Percentiles rank a stretch among this genome's conserved stretches.
Conservation (phyloP, 164 flowering plant genomes). For the Annona cherimola region DNA sequence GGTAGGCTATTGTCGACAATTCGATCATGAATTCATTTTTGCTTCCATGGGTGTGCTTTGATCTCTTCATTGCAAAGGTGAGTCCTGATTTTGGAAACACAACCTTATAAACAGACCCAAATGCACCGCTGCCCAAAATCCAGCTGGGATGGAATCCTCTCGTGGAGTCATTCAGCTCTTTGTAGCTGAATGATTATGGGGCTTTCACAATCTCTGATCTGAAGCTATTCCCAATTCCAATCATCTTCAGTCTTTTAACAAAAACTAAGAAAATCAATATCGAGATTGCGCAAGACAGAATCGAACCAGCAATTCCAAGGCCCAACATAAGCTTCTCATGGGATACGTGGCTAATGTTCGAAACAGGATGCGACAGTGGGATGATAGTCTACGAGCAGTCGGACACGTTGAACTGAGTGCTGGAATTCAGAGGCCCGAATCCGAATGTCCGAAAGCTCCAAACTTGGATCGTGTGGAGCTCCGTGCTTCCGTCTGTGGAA, state of each 20-base stretch:
- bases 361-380: slow-evolving; percentile 18
- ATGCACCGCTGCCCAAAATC: slow-evolving; percentile 27
- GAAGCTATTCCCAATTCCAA: slow-evolving; percentile 24
- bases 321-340: slow-evolving; percentile 45
- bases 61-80: slow-evolving; percentile 27
- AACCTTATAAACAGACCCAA: slow-evolving; percentile 30
- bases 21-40: slow-evolving; percentile 72
- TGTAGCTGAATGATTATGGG: slow-evolving; percentile 62
- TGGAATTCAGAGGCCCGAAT: slow-evolving; percentile 24
- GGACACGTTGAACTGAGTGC: slow-evolving; percentile 43
- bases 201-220: slow-evolving; percentile 52
- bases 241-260: slow-evolving; percentile 40
- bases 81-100: slow-evolving; percentile 11
- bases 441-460: slow-evolving; percentile 70
- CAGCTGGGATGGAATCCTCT: slow-evolving; percentile 27
- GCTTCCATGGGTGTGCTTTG: slow-evolving; percentile 62
- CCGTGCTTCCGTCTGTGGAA: slow-evolving; percentile 85
- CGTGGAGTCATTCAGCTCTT: slow-evolving; percentile 39
- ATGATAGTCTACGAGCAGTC: slow-evolving; percentile 32
- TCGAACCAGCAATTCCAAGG: slow-evolving; percentile 43
- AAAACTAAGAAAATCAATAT: slow-evolving; percentile 50
- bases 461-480: slow-evolving; percentile 52
- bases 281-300: slow-evolving; percentile 34
- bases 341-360: slow-evolving; percentile 21
- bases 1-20: slow-evolving; percentile 64